phyloP scores from a whole-genome alignment of 768 basidiomycete genomes.

The Sarcodon sp. region DNA sequence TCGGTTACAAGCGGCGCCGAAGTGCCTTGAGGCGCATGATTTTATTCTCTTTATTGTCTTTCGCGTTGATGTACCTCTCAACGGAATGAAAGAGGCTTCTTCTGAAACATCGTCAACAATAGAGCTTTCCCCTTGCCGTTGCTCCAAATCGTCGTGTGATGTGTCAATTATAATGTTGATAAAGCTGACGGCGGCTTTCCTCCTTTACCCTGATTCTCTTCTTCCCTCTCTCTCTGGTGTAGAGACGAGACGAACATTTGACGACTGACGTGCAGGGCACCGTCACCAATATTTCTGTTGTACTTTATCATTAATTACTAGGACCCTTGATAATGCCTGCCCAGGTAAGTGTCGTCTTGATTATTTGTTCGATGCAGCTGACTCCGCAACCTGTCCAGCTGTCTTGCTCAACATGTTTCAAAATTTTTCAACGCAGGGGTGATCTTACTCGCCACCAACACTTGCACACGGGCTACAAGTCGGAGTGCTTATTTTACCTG shows the following conservation, averaged over 20 bases:
- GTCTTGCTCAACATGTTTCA: constrained; percentile 21
- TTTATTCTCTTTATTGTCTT: too few species aligned
- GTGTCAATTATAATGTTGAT: neutral
- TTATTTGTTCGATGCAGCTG: neutral
- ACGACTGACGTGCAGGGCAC: neutral
- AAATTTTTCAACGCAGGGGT: constrained; percentile 39
- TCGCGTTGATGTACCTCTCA: too few species aligned
- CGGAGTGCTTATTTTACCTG: constrained; percentile 3
- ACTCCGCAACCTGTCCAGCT: neutral
- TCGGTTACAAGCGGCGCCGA: too few species aligned
- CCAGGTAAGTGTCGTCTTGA: neutral
- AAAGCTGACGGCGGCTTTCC: neutral
- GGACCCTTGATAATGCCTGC: neutral
- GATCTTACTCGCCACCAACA: constrained; percentile 47
- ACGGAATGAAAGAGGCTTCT: too few species aligned
- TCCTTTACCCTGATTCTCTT: neutral
- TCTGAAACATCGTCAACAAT: too few species aligned
- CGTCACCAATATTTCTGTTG: neutral
- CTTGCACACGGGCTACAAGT: constrained; percentile 41
- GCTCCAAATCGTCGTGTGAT: too few species aligned
- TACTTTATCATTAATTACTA: neutral
- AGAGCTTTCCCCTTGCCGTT: too few species aligned
- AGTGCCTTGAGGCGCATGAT: too few species aligned
- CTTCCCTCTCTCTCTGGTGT: neutral
- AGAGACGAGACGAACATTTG: neutral